These are phyloP conservation scores for Cryptosporidium viatorum DNA, from an alignment of 169 alveolate species.

Conservation along the genomic window DNA sequence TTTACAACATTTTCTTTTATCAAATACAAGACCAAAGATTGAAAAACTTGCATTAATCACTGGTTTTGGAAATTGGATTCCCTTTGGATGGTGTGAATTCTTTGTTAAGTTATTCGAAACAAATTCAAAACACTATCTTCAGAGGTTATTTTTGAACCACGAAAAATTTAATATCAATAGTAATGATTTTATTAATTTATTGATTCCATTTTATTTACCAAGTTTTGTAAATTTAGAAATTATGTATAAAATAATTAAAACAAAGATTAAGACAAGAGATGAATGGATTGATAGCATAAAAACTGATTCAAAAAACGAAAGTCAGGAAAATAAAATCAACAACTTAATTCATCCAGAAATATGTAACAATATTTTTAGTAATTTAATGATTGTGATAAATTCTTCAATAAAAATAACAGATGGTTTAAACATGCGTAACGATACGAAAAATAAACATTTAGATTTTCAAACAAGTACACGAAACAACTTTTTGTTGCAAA, in stretches of 20 bases:
- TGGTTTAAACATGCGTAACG: not conserved
- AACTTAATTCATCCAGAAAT: slow-evolving; percentile 48
- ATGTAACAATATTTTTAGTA: slow-evolving; percentile 45
- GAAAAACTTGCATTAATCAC: slow-evolving; percentile 60
- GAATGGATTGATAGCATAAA: slow-evolving; percentile 53
- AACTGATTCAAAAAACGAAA: not conserved
- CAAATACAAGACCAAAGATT: slow-evolving; percentile 57
- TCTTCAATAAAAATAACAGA: slow-evolving; percentile 16
- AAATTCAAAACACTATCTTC: slow-evolving; percentile 37
- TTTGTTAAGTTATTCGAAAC: slow-evolving; percentile 50
- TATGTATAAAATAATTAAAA: slow-evolving; percentile 26
- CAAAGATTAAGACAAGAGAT: slow-evolving; percentile 54
- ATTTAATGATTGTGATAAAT: slow-evolving; percentile 39
- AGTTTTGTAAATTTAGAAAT: slow-evolving; percentile 28
- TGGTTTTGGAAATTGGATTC: slow-evolving; percentile 71
- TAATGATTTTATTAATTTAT: slow-evolving; percentile 23
- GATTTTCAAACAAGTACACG: not conserved
- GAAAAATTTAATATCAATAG: not conserved
- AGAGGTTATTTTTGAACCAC: slow-evolving; percentile 19
- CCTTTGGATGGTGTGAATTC: slow-evolving; percentile 70
- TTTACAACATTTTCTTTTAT: slow-evolving; percentile 56
- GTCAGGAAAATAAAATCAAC: not conserved
- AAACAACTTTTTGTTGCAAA: not conserved
- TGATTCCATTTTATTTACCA: slow-evolving; percentile 55
- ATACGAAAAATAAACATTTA: not conserved